Evolutionary conservation across 2,329 filamentous ascomycete genomes (phyloP).

Genomic region (Fusarium clavum): DNA sequence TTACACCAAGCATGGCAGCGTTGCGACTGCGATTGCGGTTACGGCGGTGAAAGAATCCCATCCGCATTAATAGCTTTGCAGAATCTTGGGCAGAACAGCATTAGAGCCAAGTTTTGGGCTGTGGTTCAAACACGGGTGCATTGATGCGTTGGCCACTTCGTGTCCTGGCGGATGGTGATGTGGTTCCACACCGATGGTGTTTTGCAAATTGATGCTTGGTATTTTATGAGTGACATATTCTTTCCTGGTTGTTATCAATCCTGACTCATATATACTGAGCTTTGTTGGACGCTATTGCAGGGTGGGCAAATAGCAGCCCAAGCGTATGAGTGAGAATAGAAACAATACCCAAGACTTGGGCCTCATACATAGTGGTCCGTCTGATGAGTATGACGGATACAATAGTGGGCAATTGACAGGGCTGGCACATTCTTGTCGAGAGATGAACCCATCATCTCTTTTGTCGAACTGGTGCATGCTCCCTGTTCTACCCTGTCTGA

Average conservation of each 20-base stretch:
- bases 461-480: slow-evolving; percentile 33
- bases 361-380: slow-evolving; percentile 15
- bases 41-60: slow-evolving; percentile 32
- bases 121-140: slow-evolving; percentile 30
- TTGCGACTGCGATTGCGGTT: slow-evolving; percentile 25
- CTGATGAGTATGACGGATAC: slow-evolving; percentile 5
- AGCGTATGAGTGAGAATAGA: slow-evolving; percentile 20
- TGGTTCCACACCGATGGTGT: slow-evolving; percentile 38
- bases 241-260: slow-evolving; percentile 24
- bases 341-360: slow-evolving; percentile 19
- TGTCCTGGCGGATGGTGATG: slow-evolving; percentile 31
- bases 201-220: slow-evolving; percentile 26
- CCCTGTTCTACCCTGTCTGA: slow-evolving; percentile 28
- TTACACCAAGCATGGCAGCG: slow-evolving; percentile 15
- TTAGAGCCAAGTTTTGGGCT: slow-evolving; percentile 37
- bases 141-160: slow-evolving; percentile 41
- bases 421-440: slow-evolving; percentile 12
- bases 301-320: slow-evolving; percentile 22
- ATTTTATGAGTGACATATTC: slow-evolving; percentile 25
- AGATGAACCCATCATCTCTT: slow-evolving; percentile 30
- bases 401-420: slow-evolving; percentile 14
- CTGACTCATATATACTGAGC: slow-evolving; percentile 38
- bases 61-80: slow-evolving; percentile 37
- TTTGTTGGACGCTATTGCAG: slow-evolving; percentile 1
- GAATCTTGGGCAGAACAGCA: slow-evolving; percentile 36